Conservation (phyloP, 305 asterid species). For the Fraxinus sp. region DNA sequence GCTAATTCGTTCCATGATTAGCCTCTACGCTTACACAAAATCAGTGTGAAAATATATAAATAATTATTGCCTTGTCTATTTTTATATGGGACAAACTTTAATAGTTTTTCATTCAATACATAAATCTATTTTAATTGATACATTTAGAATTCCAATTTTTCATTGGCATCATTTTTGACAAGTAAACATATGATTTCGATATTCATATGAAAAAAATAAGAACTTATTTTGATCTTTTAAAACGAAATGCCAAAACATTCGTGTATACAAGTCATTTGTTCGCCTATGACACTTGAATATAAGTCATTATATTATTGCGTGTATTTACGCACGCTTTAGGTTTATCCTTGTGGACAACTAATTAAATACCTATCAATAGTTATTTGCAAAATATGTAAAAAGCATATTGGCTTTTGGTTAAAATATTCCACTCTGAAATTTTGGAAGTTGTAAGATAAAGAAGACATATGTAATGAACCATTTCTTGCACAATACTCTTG, state of each 20-base stretch:
- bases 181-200: too few species aligned
- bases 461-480: slow-evolving; percentile 4
- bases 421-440: not conserved
- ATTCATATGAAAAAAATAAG: too few species aligned
- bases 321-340: too few species aligned
- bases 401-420: not conserved
- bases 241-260: not conserved
- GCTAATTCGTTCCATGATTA: not conserved
- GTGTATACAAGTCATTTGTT: not conserved
- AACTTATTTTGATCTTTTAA: too few species aligned
- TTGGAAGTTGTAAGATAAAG: slow-evolving; percentile 12
- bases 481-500: not conserved
- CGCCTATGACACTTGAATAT: not conserved
- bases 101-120: too few species aligned
- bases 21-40: not conserved
- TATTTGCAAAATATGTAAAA: not conserved
- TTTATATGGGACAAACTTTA: not conserved
- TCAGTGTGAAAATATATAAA: too few species aligned
- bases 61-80: not conserved
- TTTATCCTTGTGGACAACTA: not conserved
- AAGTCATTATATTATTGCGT: too few species aligned
- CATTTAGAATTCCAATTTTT: too few species aligned
- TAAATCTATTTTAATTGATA: too few species aligned
- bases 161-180: not conserved
- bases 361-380: not conserved